Percentiles rank a stretch among this genome's conserved stretches.
These are phyloP conservation scores for Coleophoma eucalyptorum DNA, from an alignment of 2,329 filamentous ascomycete genomes.

Conservation along the genomic window DNA sequence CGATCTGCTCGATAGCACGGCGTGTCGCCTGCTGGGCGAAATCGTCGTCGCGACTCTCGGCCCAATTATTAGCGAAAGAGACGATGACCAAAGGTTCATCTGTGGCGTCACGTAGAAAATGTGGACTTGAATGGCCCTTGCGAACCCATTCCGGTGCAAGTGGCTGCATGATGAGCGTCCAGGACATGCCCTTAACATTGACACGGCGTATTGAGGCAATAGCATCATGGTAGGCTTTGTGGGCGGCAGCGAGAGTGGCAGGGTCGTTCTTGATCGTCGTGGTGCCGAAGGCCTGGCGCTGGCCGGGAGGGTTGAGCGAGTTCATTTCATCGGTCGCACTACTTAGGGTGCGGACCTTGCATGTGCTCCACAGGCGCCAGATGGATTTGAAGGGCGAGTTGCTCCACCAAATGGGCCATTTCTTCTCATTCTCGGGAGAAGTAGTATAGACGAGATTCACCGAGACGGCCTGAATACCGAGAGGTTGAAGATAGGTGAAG, in stretches of 20 bases:
- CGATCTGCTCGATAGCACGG: too few species aligned
- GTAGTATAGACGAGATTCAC: constrained; percentile 26
- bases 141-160: too few species aligned
- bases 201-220: too few species aligned
- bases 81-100: too few species aligned
- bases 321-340: constrained; percentile 30
- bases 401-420: constrained; percentile 23
- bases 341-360: constrained; percentile 25
- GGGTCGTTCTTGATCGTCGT: constrained; percentile 33
- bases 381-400: constrained; percentile 25
- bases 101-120: too few species aligned
- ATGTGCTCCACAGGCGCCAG: constrained; percentile 27
- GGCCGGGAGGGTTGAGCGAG: constrained; percentile 24
- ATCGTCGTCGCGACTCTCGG: too few species aligned
- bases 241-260: constrained; percentile 22
- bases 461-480: constrained; percentile 26
- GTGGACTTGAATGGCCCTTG: too few species aligned
- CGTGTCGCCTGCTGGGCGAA: too few species aligned
- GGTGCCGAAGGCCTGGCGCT: constrained; percentile 27
- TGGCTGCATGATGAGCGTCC: too few species aligned
- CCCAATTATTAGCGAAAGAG: too few species aligned
- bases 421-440: constrained; percentile 8
- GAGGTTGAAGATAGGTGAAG: constrained; percentile 20
- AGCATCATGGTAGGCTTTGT: constrained; percentile 24
- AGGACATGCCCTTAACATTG: too few species aligned